Evolutionary conservation across 1,284 basidiomycete species (phyloP), one percentile per base, ranked within the genome.

Genomic region (Rhodotorula sp.): DNA sequence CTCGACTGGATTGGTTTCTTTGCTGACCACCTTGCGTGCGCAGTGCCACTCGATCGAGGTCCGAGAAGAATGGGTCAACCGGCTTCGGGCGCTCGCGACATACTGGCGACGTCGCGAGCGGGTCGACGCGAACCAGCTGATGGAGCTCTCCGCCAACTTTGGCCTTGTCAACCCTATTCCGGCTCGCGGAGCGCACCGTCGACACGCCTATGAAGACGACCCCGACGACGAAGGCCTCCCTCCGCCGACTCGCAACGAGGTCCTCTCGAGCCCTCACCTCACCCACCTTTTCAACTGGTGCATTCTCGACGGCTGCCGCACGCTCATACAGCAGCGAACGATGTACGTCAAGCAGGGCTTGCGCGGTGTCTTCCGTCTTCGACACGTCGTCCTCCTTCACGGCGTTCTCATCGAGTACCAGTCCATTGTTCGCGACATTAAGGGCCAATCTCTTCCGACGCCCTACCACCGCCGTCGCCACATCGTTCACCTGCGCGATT

Each of bases 81-180:
- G 76, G 0, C 63, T 77, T 20, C 51, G 57, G 16, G 69, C 71
- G 3, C 67, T 77, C 26, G 67, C 69, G 0, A 64, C 61, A 0
- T 77, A 74, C 56, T 77, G 76, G 76, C 66, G 62, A 4, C 67
- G 64, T 20, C 71, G 76, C 28, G 70, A 74, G 52, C 64, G 68
- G 24, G 65, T 67, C 46, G 74, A 75, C 61, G 76, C 76, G 1
- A 55, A 60, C 40, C 69, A 72, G 37, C 71, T 70, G 20, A 73
- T 77, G 69, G 65, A 69, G 24, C 59, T 75, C 37, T 59, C 67
- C 9, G 57, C 47, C 20, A 31, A 55, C 16, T 56, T 24, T 44
- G 48, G 34, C 40, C 59, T 68, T 31, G 66, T 68, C 60, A 62
- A 59, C 54, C 26, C 44, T 0, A 5, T 61, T 18, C 63, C 47